Percentiles rank a stretch among this genome's conserved stretches.
phyloP scores from a whole-genome alignment of 768 basidiomycete genomes.

The Tephrocybe sp. region DNA sequence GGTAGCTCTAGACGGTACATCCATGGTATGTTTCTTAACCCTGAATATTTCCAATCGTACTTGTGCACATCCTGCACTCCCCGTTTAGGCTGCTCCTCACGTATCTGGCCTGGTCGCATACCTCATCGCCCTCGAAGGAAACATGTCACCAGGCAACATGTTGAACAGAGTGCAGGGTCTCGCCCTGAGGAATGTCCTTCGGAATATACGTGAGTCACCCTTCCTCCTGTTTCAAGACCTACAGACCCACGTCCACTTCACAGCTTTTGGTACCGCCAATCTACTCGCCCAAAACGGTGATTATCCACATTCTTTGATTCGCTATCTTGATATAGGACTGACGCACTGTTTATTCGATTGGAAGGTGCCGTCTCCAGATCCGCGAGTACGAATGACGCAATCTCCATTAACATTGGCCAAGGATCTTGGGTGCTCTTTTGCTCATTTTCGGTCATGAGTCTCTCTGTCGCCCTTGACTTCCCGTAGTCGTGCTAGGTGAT shows the following conservation, averaged over 20 bases:
- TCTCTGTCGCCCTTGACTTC: too few relatives aligned
- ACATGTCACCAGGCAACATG: conserved; percentile 20
- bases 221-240: background rate
- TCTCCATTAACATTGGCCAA: too few relatives aligned
- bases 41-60: background rate
- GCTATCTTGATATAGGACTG: too few relatives aligned
- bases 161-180: background rate
- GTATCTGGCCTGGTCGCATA: conserved; percentile 29
- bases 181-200: background rate
- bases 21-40: conserved; percentile 13
- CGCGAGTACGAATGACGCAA: too few relatives aligned
- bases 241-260: background rate
- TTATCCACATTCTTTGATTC: too few relatives aligned
- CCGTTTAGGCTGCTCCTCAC: conserved; percentile 23
- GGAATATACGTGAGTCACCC: background rate
- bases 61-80: background rate
- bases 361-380: too few relatives aligned
- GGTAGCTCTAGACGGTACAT: conserved; percentile 4
- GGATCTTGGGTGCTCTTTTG: too few relatives aligned
- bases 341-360: too few relatives aligned
- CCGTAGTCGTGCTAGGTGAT: too few relatives aligned
- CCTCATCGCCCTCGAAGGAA: conserved; percentile 22
- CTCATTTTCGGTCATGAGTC: too few relatives aligned
- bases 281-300: background rate
- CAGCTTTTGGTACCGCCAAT: background rate